phyloP scores from a whole-genome alignment of 192 early-diverging fungal genomes.

The Coemansia asiatica region DNA sequence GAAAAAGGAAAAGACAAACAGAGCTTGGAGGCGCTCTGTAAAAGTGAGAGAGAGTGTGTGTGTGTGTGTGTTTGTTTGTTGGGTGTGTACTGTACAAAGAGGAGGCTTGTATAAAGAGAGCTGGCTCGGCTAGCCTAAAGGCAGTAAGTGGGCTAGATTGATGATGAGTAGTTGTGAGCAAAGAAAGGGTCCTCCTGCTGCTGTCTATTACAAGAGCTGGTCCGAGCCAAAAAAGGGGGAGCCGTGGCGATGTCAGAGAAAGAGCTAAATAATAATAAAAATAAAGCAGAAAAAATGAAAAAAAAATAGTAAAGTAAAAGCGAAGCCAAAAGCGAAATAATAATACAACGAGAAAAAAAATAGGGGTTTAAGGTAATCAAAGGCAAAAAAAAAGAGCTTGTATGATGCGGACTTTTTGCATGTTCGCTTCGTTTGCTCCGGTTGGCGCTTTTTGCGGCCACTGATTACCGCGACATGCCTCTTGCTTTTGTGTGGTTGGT shows the following conservation, averaged over 20 bases:
- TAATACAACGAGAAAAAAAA: constrained; percentile 3
- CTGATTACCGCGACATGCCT: too few species aligned
- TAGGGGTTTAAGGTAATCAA: neutral
- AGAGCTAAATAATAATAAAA: neutral
- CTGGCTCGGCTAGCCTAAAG: too few species aligned
- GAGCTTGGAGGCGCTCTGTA: neutral
- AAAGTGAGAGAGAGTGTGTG: neutral
- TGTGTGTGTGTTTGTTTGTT: constrained; percentile 1
- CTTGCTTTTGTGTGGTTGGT: too few species aligned
- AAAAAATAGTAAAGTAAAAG: constrained; percentile 12
- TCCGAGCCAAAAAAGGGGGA: neutral
- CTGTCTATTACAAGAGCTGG: too few species aligned
- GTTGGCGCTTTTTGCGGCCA: too few species aligned
- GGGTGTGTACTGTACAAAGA: too few species aligned
- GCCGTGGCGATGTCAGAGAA: neutral
- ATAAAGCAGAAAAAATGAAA: constrained; percentile 7
- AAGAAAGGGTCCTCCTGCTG: neutral
- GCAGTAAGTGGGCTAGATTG: too few species aligned
- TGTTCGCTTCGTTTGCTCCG: too few species aligned
- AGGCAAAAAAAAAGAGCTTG: too few species aligned
- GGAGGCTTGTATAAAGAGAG: too few species aligned
- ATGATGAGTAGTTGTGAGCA: neutral
- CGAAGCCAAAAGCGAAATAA: constrained; percentile 3
- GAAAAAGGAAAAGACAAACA: neutral
- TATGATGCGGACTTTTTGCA: too few species aligned